These are phyloP conservation scores for Flaveria sonorensis DNA, from an alignment of 129 eudicot genomes.

Conservation along the genomic window DNA sequence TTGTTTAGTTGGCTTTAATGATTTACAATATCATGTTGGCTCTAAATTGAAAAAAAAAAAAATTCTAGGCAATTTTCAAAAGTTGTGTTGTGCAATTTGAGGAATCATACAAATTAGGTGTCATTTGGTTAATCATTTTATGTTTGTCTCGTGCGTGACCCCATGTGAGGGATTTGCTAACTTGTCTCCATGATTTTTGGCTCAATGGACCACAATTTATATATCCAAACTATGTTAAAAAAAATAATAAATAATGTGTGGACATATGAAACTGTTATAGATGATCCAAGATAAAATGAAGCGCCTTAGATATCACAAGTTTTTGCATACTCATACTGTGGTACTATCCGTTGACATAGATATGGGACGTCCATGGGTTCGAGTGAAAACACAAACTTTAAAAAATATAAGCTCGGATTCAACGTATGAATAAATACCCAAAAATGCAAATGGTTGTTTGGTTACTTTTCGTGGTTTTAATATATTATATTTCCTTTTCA, in stretches of 20 bases:
- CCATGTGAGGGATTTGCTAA: conserved; percentile 38
- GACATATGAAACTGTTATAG: neutral
- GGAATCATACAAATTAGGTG: conserved; percentile 13
- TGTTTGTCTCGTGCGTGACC: conserved; percentile 19
- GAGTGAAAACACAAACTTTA: neutral
- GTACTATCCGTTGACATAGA: neutral
- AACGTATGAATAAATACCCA: neutral
- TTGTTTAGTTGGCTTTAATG: neutral
- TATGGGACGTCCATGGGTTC: neutral
- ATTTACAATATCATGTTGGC: neutral
- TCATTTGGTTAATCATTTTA: conserved; percentile 25
- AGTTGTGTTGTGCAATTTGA: neutral
- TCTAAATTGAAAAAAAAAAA: neutral
- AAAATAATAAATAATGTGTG: neutral
- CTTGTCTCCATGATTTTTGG: conserved; percentile 34
- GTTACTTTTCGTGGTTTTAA: too few species aligned
- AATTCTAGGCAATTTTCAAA: neutral
- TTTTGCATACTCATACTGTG: neutral
- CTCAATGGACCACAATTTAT: conserved; percentile 29
- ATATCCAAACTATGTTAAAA: neutral
- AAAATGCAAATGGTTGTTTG: too few species aligned
- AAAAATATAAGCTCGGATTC: neutral
- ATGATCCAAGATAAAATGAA: neutral
- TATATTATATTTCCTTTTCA: too few species aligned
- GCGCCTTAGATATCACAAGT: neutral